Evolutionary conservation across 2,329 filamentous ascomycete species (phyloP).

Genomic region (Paecilomyces formosus): DNA sequence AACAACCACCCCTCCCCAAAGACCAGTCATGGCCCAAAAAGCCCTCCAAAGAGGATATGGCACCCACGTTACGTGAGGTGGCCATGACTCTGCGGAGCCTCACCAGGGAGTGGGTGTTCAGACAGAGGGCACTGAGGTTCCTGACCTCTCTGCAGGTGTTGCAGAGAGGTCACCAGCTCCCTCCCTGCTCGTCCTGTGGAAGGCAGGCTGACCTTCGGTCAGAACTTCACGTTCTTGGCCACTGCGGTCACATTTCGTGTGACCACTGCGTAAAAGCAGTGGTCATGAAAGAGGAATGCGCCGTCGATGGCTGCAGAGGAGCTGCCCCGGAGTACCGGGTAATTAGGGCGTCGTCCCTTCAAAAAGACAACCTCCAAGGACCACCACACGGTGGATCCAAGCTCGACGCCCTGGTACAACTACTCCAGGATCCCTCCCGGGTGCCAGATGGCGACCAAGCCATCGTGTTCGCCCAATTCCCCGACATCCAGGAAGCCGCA

Average conservation of each 20-base stretch:
- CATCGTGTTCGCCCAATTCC: constrained; percentile 50
- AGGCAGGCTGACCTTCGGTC: constrained; percentile 15
- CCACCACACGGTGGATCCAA: constrained; percentile 38
- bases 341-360: constrained; percentile 29
- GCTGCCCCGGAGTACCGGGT: constrained; percentile 32
- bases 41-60: constrained; percentile 5
- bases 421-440: constrained; percentile 29
- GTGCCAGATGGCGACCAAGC: constrained; percentile 42
- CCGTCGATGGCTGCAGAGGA: constrained; percentile 32
- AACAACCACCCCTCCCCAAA: background rate
- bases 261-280: constrained; percentile 25
- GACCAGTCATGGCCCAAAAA: background rate
- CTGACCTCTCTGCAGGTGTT: constrained; percentile 12
- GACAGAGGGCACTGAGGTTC: constrained; percentile 17
- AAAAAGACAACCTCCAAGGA: constrained; percentile 15
- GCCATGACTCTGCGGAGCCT: constrained; percentile 12
- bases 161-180: constrained; percentile 8
- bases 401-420: constrained; percentile 36
- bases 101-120: constrained; percentile 14
- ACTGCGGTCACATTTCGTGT: constrained; percentile 49
- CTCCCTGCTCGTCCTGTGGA: constrained; percentile 27
- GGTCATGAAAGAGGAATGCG: constrained; percentile 27
- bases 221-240: constrained; percentile 34
- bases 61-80: constrained; percentile 11
- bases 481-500: constrained; percentile 35